Evolutionary conservation across 306 rosid species (phyloP).

Genomic region (Begonia loranthoides): DNA sequence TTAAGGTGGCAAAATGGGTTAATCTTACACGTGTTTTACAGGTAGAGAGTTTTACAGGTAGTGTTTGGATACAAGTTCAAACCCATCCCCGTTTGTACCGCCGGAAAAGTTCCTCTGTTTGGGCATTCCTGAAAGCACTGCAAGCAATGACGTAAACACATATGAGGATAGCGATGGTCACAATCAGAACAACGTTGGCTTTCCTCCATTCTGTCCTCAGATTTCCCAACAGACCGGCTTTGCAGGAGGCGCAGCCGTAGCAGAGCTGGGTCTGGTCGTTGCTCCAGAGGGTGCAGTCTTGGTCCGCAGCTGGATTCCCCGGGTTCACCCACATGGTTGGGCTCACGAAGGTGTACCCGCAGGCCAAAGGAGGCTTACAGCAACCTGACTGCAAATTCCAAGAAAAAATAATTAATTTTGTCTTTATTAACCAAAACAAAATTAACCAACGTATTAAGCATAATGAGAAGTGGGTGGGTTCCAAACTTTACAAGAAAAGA

Average conservation of each 20-base stretch:
- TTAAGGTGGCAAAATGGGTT: no score
- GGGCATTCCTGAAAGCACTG: constrained; percentile 86
- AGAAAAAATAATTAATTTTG: no score
- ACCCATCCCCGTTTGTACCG: constrained; percentile 74
- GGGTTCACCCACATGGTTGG: constrained; percentile 69
- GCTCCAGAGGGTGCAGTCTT: constrained; percentile 71
- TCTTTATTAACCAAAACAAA: no score
- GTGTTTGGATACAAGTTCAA: constrained; percentile 17
- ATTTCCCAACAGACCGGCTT: constrained; percentile 73
- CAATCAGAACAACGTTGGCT: constrained; percentile 58
- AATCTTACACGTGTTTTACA: no score
- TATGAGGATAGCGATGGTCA: constrained; percentile 53
- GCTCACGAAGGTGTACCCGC: constrained; percentile 62
- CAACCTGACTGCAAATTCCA: constrained; percentile 63
- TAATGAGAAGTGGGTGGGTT: no score
- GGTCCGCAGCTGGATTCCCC: constrained; percentile 23
- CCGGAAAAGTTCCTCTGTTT: constrained; percentile 55
- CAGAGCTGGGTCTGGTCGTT: constrained; percentile 66
- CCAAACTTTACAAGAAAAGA: no score
- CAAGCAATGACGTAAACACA: constrained; percentile 74
- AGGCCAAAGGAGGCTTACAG: constrained; percentile 71
- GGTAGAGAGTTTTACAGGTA: no score
- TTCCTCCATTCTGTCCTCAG: constrained; percentile 75
- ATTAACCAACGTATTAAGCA: no score
- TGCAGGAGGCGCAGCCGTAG: constrained; percentile 71